Evolutionary conservation across 306 rosid species (phyloP).

Genomic region (Comarum palustre): DNA sequence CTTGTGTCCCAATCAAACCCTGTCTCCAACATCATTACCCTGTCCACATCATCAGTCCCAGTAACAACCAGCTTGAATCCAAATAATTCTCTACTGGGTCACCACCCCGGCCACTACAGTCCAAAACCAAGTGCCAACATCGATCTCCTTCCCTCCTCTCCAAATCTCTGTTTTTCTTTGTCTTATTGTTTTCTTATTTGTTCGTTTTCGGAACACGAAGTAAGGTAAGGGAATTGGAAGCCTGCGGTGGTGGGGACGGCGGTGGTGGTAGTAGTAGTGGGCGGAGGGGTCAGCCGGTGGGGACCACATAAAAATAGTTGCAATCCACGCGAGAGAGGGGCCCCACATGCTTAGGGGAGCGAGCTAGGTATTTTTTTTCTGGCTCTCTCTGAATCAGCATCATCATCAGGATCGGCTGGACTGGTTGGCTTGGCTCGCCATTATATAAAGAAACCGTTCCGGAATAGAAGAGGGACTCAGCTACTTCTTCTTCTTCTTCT

Average conservation of each 20-base stretch:
- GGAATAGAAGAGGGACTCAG: conserved; percentile 32
- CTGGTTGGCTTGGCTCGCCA: background rate
- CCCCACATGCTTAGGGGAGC: conserved; percentile 28
- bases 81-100: conserved; percentile 19
- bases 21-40: conserved; percentile 45
- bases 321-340: conserved; percentile 62
- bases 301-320: conserved; percentile 54
- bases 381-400: background rate
- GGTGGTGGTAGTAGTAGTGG: background rate
- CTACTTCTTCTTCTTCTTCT: background rate
- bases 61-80: conserved; percentile 9
- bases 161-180: conserved; percentile 35
- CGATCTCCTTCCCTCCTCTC: background rate
- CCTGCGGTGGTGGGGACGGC: background rate
- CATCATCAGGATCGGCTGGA: background rate
- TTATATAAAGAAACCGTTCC: conserved; percentile 47
- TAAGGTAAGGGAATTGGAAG: background rate
- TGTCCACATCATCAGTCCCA: conserved; percentile 47
- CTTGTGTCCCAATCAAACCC: conserved; percentile 28
- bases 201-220: conserved; percentile 32
- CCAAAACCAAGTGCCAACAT: conserved; percentile 18
- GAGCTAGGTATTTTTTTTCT: background rate
- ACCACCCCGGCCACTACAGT: conserved; percentile 4
- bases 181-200: background rate
- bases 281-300: conserved; percentile 12